These are phyloP conservation scores for Trifolium subterraneum DNA, from an alignment of 306 rosid species.

Conservation along the genomic window DNA sequence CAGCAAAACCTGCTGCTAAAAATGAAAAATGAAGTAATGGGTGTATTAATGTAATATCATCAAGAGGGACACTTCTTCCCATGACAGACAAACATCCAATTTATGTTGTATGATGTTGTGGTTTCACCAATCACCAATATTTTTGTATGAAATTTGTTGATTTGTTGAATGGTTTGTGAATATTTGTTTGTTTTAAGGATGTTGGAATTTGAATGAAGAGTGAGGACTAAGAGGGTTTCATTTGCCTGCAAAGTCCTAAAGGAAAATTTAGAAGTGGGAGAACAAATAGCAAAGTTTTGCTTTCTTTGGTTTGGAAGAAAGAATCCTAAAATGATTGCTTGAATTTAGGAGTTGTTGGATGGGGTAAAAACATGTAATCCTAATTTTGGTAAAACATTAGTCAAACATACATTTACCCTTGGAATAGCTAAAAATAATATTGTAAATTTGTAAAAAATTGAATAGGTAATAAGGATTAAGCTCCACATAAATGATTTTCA, in stretches of 20 bases:
- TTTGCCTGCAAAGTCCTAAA: conserved; percentile 26
- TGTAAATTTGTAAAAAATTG: background rate
- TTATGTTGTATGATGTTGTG: background rate
- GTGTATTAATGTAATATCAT: conserved; percentile 49
- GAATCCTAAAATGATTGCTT: conserved; percentile 56
- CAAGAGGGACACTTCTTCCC: conserved; percentile 70
- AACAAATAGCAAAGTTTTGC: conserved; percentile 8
- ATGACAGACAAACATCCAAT: conserved; percentile 43
- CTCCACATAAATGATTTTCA: background rate
- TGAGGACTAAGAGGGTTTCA: conserved; percentile 31
- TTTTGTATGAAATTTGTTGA: background rate
- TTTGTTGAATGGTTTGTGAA: background rate
- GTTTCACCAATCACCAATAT: too few relatives aligned
- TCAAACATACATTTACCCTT: background rate
- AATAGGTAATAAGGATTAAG: background rate
- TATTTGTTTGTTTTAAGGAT: background rate
- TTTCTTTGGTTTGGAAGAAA: background rate
- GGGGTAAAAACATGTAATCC: conserved; percentile 29
- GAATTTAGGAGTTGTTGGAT: conserved; percentile 56
- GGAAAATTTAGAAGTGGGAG: background rate
- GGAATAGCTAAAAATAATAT: background rate
- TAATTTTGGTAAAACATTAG: background rate
- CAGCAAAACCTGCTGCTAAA: conserved; percentile 54
- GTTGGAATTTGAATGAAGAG: background rate
- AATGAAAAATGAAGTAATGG: conserved; percentile 54